Evolutionary conservation across 768 basidiomycete species (phyloP).

Genomic region (Leccinum barrowsii): DNA sequence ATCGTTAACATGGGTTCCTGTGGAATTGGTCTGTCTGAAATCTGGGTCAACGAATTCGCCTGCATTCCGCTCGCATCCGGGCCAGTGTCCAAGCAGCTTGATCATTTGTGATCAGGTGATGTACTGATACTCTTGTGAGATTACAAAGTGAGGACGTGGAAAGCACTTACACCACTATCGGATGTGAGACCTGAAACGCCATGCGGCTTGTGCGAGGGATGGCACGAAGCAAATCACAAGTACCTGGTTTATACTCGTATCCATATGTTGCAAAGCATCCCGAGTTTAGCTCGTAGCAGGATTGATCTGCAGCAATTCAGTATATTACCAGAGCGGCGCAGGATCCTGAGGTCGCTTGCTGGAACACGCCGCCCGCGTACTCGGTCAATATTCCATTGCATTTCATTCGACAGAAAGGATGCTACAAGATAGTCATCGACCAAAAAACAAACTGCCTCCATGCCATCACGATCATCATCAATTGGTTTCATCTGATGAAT

Average conservation of each 20-base stretch:
- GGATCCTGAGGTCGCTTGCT: constrained; percentile 74
- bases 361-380: constrained; percentile 74
- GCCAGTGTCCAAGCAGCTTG: constrained; percentile 64
- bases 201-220: background rate
- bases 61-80: constrained; percentile 53
- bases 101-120: constrained; percentile 69
- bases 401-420: no score
- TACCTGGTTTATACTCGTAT: constrained; percentile 75
- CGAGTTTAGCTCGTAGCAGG: constrained; percentile 53
- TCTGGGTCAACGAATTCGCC: constrained; percentile 53
- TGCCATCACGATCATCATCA: no score
- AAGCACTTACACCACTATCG: constrained; percentile 46
- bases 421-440: no score
- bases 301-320: constrained; percentile 46
- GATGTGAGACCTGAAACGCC: constrained; percentile 19
- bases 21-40: constrained; percentile 65
- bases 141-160: background rate
- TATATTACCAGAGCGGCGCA: background rate
- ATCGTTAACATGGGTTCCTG: constrained; percentile 76
- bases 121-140: constrained; percentile 43
- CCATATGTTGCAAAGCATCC: constrained; percentile 71
- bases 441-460: no score
- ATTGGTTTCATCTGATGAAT: no score
- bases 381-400: background rate
- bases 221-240: constrained; percentile 15